A percentile compares a stretch with the other conserved stretches of the same genome.
Evolutionary conservation across 371 early-diverging fungal genomes (phyloP).

Genomic region (Circinella umbellata): DNA sequence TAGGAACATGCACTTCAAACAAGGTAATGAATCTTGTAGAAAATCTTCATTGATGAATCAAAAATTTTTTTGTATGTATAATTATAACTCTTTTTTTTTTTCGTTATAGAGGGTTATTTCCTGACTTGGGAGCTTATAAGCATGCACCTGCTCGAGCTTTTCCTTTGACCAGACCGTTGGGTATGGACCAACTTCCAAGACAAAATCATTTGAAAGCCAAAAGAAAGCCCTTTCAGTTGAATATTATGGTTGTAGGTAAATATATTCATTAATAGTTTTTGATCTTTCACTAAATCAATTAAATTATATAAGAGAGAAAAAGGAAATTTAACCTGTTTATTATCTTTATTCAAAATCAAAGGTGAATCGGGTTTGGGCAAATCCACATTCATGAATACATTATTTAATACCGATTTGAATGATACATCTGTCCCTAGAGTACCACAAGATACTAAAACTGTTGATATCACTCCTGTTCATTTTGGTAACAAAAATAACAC

Average conservation of each 20-base stretch:
- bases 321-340: background rate
- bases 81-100: background rate
- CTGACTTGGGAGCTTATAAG: slow-evolving; percentile 85
- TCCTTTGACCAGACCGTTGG: slow-evolving; percentile 57
- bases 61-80: background rate
- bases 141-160: slow-evolving; percentile 58
- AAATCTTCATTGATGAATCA: background rate
- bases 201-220: slow-evolving; percentile 72
- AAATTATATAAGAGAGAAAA: background rate
- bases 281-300: too few relatives aligned
- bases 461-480: slow-evolving; percentile 70
- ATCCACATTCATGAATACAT: slow-evolving; percentile 92
- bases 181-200: slow-evolving; percentile 67
- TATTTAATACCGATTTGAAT: slow-evolving; percentile 76
- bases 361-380: slow-evolving; percentile 91
- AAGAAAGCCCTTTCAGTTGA: slow-evolving; percentile 69
- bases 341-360: slow-evolving; percentile 22
- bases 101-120: slow-evolving; percentile 58
- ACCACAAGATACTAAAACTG: slow-evolving; percentile 63
- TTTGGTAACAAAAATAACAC: slow-evolving; percentile 53
- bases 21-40: slow-evolving; percentile 38
- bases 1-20: slow-evolving; percentile 87
- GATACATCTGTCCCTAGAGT: slow-evolving; percentile 65
- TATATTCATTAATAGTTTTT: background rate
- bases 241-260: slow-evolving; percentile 85